Evolutionary conservation across 495 filamentous ascomycete genomes (phyloP).

Genomic region (Hyaloscypha finlandica): DNA sequence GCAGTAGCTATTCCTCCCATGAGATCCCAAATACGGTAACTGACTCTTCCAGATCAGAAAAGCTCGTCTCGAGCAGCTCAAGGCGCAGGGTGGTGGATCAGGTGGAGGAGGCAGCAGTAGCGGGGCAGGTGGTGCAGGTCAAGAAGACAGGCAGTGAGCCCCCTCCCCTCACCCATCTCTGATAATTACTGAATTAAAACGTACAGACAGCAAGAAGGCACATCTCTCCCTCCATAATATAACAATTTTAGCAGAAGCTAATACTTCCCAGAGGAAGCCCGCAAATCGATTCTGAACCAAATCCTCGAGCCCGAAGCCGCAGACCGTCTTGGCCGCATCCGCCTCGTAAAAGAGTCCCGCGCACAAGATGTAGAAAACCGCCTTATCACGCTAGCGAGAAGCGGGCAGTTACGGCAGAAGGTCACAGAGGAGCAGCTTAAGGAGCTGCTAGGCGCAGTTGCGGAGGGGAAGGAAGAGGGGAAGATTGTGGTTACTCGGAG

Average conservation of each 20-base stretch:
- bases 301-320: constrained; percentile 93
- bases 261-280: constrained; percentile 56
- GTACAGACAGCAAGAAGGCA: constrained; percentile 68
- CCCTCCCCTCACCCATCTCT: not conserved
- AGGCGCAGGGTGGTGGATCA: constrained; percentile 61
- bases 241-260: not conserved
- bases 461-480: constrained; percentile 64
- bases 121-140: constrained; percentile 27
- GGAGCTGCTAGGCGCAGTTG: constrained; percentile 80
- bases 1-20: not conserved
- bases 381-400: constrained; percentile 86
- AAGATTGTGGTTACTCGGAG: constrained; percentile 84
- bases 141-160: constrained; percentile 64
- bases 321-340: constrained; percentile 91
- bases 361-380: constrained; percentile 90
- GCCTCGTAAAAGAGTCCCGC: constrained; percentile 90
- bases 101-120: constrained; percentile 41
- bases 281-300: constrained; percentile 78
- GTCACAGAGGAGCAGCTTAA: constrained; percentile 94
- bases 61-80: constrained; percentile 89
- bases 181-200: constrained; percentile 4
- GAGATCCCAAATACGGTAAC: not conserved
- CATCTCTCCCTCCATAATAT: not conserved
- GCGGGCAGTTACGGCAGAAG: constrained; percentile 81
- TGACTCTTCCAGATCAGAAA: constrained; percentile 67